Evolutionary conservation across 2,329 filamentous ascomycete genomes (phyloP).

Genomic region (Trichoderma sp.): DNA sequence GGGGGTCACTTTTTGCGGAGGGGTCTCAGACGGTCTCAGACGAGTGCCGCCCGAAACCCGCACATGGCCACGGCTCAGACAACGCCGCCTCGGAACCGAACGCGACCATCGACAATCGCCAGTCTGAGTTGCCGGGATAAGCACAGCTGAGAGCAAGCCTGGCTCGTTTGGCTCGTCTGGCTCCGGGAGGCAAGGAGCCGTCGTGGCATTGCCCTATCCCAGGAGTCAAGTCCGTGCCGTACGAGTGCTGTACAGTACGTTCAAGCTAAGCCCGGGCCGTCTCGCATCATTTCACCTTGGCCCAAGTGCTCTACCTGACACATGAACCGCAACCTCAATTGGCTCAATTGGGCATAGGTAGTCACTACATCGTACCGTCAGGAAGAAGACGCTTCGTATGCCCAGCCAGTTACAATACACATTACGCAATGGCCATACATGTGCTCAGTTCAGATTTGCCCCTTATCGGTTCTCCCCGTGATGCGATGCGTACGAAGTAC

Average conservation of each 20-base stretch:
- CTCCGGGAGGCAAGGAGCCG: neutral
- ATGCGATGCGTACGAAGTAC: neutral
- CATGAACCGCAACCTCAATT: neutral
- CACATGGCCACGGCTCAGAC: neutral
- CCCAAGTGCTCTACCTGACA: neutral
- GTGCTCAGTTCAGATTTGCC: neutral
- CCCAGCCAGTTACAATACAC: neutral
- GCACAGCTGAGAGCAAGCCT: constrained; percentile 5
- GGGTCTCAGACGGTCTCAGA: neutral
- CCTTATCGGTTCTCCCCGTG: neutral
- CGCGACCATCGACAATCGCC: neutral
- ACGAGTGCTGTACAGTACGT: neutral
- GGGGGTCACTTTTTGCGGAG: constrained; percentile 9
- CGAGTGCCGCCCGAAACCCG: constrained; percentile 6
- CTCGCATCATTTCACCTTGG: neutral
- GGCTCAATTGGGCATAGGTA: neutral
- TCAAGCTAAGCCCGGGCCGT: neutral
- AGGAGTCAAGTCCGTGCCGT: neutral
- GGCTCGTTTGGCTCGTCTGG: neutral
- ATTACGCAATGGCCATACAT: neutral
- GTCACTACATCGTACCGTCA: neutral
- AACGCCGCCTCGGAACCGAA: neutral
- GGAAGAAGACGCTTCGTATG: neutral
- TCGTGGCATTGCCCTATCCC: neutral
- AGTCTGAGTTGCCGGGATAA: neutral